Evolutionary conservation across 352 stramenopile genomes (phyloP).

Genomic region (Aphanomyces cochlioides): DNA sequence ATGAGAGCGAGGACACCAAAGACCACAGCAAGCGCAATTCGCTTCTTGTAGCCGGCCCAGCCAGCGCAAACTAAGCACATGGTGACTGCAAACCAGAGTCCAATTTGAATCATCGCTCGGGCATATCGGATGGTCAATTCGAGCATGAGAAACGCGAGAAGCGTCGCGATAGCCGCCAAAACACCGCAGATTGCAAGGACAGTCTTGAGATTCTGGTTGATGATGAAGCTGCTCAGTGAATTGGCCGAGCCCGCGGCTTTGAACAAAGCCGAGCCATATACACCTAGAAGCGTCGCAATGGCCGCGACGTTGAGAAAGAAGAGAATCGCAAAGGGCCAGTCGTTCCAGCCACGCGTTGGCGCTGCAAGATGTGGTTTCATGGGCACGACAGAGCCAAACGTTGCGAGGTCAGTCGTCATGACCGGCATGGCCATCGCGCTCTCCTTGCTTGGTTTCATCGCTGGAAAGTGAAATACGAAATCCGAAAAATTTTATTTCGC

Average conservation of each 20-base stretch:
- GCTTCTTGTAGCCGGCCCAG: constrained; percentile 65
- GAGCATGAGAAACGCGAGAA: constrained; percentile 59
- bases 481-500: no score
- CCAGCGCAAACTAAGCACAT: constrained; percentile 59
- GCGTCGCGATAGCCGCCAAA: constrained; percentile 56
- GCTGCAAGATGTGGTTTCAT: constrained; percentile 23
- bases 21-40: constrained; percentile 65
- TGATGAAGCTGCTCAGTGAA: constrained; percentile 38
- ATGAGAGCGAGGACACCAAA: constrained; percentile 58
- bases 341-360: constrained; percentile 47
- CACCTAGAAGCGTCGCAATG: constrained; percentile 59
- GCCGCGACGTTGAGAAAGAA: constrained; percentile 74
- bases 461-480: no score
- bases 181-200: constrained; percentile 50
- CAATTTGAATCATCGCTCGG: constrained; percentile 78
- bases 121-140: constrained; percentile 79
- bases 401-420: background rate
- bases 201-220: constrained; percentile 52
- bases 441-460: no score
- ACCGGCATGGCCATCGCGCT: constrained; percentile 11
- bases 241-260: constrained; percentile 34
- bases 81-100: constrained; percentile 80
- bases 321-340: constrained; percentile 74
- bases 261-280: constrained; percentile 65
- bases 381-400: constrained; percentile 7